Conservation (phyloP, 768 basidiomycete species). For the Termitomyces heimii region DNA sequence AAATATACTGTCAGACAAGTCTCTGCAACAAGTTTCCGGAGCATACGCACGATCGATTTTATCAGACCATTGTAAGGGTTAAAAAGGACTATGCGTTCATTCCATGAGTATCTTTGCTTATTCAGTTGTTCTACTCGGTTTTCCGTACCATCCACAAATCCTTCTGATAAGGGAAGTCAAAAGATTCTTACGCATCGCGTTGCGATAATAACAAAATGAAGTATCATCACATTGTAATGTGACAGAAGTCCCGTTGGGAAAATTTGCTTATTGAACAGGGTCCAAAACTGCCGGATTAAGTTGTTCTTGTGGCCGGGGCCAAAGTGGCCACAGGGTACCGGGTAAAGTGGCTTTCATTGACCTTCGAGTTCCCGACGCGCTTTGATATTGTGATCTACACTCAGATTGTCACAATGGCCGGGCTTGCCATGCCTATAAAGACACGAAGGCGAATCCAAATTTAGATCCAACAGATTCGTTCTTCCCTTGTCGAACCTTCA, state of each 20-base stretch:
- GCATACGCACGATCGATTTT: no score
- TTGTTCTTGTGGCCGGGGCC: not conserved
- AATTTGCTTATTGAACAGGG: not conserved
- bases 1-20: no score
- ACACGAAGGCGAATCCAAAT: not conserved
- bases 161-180: no score
- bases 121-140: no score
- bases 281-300: not conserved
- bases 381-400: not conserved
- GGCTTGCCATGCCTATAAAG: not conserved
- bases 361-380: not conserved
- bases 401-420: not conserved
- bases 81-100: no score
- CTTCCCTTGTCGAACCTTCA: not conserved
- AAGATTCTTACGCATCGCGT: no score
- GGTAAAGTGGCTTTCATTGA: not conserved
- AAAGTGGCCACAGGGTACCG: not conserved
- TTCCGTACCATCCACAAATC: no score
- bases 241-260: not conserved
- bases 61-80: no score
- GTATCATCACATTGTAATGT: not conserved
- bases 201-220: no score
- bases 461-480: not conserved
- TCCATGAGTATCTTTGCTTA: no score
- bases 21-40: no score